Evolutionary conservation across 2,329 filamentous ascomycete genomes (phyloP).

Genomic region (Aureobasidium leucospermi): DNA sequence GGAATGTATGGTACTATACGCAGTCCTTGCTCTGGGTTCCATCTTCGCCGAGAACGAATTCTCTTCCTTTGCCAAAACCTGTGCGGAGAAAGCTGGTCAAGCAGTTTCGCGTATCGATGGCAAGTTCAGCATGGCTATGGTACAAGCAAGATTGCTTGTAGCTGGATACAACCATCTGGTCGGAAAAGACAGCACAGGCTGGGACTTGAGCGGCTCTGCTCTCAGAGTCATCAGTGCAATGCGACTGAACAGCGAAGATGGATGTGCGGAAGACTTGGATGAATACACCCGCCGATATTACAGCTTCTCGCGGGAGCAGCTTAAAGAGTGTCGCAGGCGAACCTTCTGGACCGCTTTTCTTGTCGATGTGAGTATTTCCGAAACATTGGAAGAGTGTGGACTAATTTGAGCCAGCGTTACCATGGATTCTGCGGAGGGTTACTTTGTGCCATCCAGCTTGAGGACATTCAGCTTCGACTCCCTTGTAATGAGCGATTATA

Average conservation of each 20-base stretch:
- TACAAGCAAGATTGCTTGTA: conserved; percentile 60
- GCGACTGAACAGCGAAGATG: conserved; percentile 57
- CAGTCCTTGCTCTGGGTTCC: conserved; percentile 51
- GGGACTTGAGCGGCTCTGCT: conserved; percentile 57
- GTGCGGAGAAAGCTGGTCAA: conserved; percentile 50
- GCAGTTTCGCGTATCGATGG: conserved; percentile 47
- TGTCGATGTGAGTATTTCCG: conserved; percentile 49
- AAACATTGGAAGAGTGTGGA: not conserved
- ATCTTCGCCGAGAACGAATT: conserved; percentile 41
- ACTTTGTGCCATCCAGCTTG: conserved; percentile 49
- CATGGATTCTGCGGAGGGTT: conserved; percentile 49
- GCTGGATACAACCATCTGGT: conserved; percentile 59
- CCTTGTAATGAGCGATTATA: conserved; percentile 56
- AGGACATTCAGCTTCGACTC: conserved; percentile 60
- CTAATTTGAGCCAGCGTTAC: conserved; percentile 39
- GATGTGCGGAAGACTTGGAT: conserved; percentile 22
- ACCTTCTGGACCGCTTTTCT: conserved; percentile 68
- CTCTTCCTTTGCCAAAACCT: conserved; percentile 35
- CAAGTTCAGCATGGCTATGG: conserved; percentile 53
- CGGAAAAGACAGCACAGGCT: conserved; percentile 52
- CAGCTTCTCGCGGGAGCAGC: conserved; percentile 28
- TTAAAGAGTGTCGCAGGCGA: conserved; percentile 60
- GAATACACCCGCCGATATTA: conserved; percentile 18
- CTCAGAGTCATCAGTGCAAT: conserved; percentile 53
- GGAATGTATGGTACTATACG: conserved; percentile 55